These are phyloP conservation scores for Xylariaceae sp. DNA, from an alignment of 2,329 filamentous ascomycete genomes.

Conservation along the genomic window DNA sequence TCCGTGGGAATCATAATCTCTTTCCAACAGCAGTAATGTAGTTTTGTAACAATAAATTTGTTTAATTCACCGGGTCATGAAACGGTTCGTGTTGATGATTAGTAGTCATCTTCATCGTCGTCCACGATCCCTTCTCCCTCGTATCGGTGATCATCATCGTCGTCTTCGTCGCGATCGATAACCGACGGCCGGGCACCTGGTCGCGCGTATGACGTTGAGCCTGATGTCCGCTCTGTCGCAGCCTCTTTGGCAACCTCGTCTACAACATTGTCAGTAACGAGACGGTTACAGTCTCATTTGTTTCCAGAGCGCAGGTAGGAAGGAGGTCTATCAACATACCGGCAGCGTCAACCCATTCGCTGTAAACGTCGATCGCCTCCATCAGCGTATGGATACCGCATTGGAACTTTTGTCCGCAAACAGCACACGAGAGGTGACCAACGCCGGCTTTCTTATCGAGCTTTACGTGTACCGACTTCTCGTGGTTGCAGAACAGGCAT, in stretches of 20 bases:
- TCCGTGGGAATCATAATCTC: background rate
- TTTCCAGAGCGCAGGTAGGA: too few species aligned
- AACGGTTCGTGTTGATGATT: slow-evolving; percentile 23
- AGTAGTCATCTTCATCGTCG: slow-evolving; percentile 52
- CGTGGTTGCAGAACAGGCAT: slow-evolving; percentile 97
- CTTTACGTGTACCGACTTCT: slow-evolving; percentile 84
- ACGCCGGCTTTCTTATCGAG: slow-evolving; percentile 89
- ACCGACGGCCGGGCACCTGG: slow-evolving; percentile 22
- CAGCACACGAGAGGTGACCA: slow-evolving; percentile 80
- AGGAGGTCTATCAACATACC: slow-evolving; percentile 35
- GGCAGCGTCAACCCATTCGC: slow-evolving; percentile 92
- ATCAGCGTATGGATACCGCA: slow-evolving; percentile 89
- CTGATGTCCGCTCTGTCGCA: slow-evolving; percentile 14
- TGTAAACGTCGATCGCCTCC: slow-evolving; percentile 89
- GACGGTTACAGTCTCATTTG: background rate
- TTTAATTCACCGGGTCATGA: slow-evolving; percentile 30
- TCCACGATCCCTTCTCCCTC: slow-evolving; percentile 48
- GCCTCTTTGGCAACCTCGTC: slow-evolving; percentile 48
- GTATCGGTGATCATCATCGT: slow-evolving; percentile 49
- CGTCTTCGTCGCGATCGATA: slow-evolving; percentile 38
- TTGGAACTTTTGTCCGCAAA: slow-evolving; percentile 91
- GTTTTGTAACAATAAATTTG: slow-evolving; percentile 80
- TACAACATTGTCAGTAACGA: slow-evolving; percentile 24
- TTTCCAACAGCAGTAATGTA: slow-evolving; percentile 31
- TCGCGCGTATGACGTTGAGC: slow-evolving; percentile 17